Conservation (phyloP, 108 stramenopile genomes). For the Aurantiochytrium sp. region DNA sequence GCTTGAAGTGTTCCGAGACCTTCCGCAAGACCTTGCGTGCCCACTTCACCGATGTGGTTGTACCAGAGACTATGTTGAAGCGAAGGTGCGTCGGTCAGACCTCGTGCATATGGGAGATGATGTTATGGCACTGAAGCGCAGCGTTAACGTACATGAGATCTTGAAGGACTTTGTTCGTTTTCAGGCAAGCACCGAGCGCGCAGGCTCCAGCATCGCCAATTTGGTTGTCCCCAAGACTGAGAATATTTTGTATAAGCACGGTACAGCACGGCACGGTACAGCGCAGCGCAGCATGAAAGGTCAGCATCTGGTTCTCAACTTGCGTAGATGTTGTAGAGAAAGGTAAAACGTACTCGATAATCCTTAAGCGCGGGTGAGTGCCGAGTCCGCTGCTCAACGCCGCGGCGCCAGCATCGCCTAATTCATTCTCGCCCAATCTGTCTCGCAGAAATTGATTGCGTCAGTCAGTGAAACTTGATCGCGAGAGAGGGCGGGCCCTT, state of each 20-base stretch:
- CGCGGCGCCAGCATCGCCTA: too few species aligned
- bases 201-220: not conserved
- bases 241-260: not conserved
- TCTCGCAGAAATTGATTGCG: too few species aligned
- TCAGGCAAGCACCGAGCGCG: not conserved
- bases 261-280: not conserved
- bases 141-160: not conserved
- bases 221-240: not conserved
- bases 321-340: too few species aligned
- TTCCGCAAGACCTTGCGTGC: not conserved
- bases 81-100: not conserved
- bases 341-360: too few species aligned
- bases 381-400: too few species aligned
- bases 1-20: not conserved
- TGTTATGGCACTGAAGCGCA: not conserved
- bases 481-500: too few species aligned
- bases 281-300: too few species aligned
- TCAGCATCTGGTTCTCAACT: too few species aligned
- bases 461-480: too few species aligned
- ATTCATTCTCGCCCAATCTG: too few species aligned
- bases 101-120: not conserved
- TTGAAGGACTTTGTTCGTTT: not conserved
- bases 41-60: not conserved
- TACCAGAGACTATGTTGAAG: not conserved
- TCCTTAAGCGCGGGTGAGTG: too few species aligned